Evolutionary conservation across 164 flowering plant species (phyloP).

Genomic region (Paratinospora sagittata): DNA sequence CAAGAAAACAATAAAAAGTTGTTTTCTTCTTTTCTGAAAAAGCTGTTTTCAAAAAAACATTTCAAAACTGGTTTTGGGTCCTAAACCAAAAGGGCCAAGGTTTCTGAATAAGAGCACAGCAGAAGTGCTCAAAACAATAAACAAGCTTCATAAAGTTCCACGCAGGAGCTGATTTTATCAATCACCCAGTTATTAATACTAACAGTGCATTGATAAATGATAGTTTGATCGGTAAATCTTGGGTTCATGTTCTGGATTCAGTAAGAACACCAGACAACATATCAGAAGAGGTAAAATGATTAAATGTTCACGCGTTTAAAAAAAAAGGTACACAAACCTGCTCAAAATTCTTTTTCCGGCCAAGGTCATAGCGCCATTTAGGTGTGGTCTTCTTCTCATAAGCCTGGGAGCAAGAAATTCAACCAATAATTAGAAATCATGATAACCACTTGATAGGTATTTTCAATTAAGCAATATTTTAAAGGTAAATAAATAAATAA

Average conservation of each 20-base stretch:
- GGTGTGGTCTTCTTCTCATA: conserved; percentile 89
- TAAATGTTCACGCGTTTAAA: neutral
- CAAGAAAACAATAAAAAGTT: no score
- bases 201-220: neutral
- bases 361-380: conserved; percentile 83
- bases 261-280: neutral
- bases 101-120: no score
- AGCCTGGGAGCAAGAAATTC: conserved; percentile 48
- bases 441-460: neutral
- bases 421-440: neutral
- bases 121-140: neutral
- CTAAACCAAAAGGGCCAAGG: no score
- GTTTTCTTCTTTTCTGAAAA: no score
- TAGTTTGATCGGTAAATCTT: neutral
- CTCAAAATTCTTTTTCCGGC: conserved; percentile 64
- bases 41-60: no score
- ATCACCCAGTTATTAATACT: no score
- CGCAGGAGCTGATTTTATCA: neutral
- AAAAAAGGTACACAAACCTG: conserved; percentile 37
- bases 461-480: neutral
- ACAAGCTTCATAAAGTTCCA: neutral
- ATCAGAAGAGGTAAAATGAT: neutral
- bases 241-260: neutral
- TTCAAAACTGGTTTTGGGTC: no score
- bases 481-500: neutral